These are phyloP conservation scores for Metschnikowia anglica DNA, from an alignment of 805 yeast genomes.

Conservation along the genomic window DNA sequence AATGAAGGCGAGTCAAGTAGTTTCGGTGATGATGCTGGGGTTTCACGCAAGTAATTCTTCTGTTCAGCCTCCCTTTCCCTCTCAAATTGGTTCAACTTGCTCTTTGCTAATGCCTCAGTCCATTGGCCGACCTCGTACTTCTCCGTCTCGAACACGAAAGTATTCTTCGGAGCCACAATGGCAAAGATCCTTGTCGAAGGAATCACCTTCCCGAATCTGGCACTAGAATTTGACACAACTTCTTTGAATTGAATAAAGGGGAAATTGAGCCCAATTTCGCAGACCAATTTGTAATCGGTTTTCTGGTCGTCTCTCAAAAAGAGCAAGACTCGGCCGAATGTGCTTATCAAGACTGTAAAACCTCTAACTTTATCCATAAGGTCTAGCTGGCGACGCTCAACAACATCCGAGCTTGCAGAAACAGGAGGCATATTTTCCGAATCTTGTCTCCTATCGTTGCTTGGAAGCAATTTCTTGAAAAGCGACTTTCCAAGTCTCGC, in stretches of 20 bases:
- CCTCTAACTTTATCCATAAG: constrained; percentile 40
- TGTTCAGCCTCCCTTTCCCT: constrained; percentile 14
- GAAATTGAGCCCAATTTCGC: constrained; percentile 55
- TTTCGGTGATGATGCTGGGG: constrained; percentile 9
- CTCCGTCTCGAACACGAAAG: constrained; percentile 58
- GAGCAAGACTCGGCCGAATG: constrained; percentile 61
- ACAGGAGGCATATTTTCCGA: constrained; percentile 3
- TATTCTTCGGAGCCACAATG: constrained; percentile 51
- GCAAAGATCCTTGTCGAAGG: constrained; percentile 53
- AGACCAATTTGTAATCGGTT: constrained; percentile 43
- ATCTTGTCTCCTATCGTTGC: constrained; percentile 20
- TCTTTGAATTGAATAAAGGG: constrained; percentile 59
- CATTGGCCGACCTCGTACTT: constrained; percentile 52
- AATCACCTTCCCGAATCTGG: constrained; percentile 30
- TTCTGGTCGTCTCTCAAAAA: constrained; percentile 46
- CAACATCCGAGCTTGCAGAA: constrained; percentile 2
- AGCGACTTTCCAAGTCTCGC: constrained; percentile 19
- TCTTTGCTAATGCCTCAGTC: constrained; percentile 31
- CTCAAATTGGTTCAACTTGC: constrained; percentile 26
- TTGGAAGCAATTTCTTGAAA: constrained; percentile 26
- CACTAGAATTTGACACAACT: constrained; percentile 39
- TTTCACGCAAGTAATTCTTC: not conserved
- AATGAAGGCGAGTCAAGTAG: constrained; percentile 15
- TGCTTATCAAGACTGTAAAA: constrained; percentile 58
- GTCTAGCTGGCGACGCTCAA: constrained; percentile 4